A percentile compares a stretch with the other conserved stretches of the same genome.
Conservation (phyloP, 2,329 filamentous ascomycete genomes). For the Diaporthe batatas region DNA sequence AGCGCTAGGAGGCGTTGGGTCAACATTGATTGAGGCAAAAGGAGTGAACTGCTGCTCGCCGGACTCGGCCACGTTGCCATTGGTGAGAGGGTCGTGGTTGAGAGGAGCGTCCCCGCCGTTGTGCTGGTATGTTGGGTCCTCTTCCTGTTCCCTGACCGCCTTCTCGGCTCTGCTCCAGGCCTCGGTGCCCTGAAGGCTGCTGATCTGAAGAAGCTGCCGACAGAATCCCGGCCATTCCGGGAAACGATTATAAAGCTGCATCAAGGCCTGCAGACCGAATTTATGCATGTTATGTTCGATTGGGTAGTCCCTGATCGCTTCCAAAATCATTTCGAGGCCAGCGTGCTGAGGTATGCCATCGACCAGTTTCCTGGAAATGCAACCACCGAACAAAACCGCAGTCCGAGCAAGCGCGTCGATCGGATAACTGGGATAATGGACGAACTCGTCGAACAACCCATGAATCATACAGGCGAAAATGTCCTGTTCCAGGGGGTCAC, state of each 20-base stretch:
- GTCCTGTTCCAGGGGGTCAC: slow-evolving; percentile 87
- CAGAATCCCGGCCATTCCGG: slow-evolving; percentile 97
- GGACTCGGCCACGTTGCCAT: slow-evolving; percentile 71
- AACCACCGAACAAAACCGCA: slow-evolving; percentile 94
- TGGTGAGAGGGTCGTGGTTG: slow-evolving; percentile 68
- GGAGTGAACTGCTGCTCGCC: slow-evolving; percentile 74
- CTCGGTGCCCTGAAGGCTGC: slow-evolving; percentile 85
- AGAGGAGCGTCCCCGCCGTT: slow-evolving; percentile 62
- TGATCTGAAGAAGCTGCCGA: slow-evolving; percentile 84
- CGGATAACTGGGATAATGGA: slow-evolving; percentile 94
- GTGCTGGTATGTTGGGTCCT: slow-evolving; percentile 68
- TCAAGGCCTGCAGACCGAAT: slow-evolving; percentile 93
- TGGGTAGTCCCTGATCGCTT: slow-evolving; percentile 88
- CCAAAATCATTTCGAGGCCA: slow-evolving; percentile 97
- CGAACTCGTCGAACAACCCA: slow-evolving; percentile 96
- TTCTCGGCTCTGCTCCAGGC: slow-evolving; percentile 87
- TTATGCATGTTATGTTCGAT: slow-evolving; percentile 96
- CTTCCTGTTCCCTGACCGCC: slow-evolving; percentile 77
- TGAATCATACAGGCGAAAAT: slow-evolving; percentile 99
- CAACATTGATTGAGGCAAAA: slow-evolving; percentile 84
- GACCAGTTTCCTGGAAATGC: slow-evolving; percentile 93
- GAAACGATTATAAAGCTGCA: slow-evolving; percentile 86
- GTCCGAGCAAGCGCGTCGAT: slow-evolving; percentile 96
- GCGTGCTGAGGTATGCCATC: slow-evolving; percentile 92
- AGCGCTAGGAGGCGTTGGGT: slow-evolving; percentile 73